Percentiles rank a stretch among this genome's conserved stretches.
Conservation (phyloP, 139 green algal genomes). For the Zygnema cylindricum region DNA sequence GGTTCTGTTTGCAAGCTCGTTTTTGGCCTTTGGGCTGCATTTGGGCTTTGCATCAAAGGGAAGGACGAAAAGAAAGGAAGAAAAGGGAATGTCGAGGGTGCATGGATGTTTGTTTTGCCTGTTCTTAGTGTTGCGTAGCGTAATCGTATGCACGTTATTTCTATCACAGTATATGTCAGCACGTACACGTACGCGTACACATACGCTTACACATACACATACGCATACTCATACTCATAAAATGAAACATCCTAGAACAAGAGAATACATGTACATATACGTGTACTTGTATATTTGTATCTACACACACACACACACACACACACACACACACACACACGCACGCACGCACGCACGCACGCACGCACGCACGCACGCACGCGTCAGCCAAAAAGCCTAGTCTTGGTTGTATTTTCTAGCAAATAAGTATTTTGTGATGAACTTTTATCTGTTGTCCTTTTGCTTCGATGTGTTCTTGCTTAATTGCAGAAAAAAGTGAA, state of each 20-base stretch:
- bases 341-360: no score
- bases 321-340: no score
- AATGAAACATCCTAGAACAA: neutral
- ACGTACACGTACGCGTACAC: neutral
- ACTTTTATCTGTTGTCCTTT: no score
- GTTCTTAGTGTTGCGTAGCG: no score
- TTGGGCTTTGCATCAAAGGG: neutral
- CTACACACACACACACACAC: no score
- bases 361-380: no score
- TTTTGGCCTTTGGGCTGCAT: no score
- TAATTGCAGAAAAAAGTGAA: neutral
- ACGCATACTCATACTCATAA: neutral
- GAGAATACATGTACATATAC: no score
- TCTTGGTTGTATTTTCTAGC: neutral
- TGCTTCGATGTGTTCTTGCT: no score
- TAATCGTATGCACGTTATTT: neutral
- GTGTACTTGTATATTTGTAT: no score
- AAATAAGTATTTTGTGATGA: neutral
- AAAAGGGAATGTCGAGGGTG: neutral
- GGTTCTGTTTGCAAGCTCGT: no score
- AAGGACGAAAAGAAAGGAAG: neutral
- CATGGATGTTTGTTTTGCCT: neutral
- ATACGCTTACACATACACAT: neutral
- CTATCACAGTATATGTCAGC: neutral
- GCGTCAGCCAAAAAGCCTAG: neutral